Evolutionary conservation across 768 basidiomycete species (phyloP).

Genomic region (Lactarius vividus): DNA sequence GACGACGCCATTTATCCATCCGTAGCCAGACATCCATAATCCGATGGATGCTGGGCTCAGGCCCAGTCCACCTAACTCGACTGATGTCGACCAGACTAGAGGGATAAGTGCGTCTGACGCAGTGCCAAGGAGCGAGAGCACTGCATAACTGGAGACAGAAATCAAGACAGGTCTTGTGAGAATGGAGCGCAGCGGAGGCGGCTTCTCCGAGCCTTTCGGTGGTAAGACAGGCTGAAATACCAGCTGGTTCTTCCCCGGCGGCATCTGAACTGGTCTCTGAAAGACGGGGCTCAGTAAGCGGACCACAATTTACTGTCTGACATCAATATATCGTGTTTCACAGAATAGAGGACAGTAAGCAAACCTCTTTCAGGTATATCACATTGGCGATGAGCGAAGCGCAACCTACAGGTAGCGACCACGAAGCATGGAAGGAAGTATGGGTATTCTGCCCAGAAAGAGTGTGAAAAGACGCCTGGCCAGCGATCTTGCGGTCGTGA

Average conservation of each 20-base stretch:
- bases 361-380: constrained; percentile 8
- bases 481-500: constrained; percentile 30
- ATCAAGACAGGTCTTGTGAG: constrained; percentile 35
- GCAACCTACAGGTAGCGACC: background rate
- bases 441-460: constrained; percentile 29
- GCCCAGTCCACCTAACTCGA: constrained; percentile 31
- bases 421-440: constrained; percentile 30
- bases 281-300: background rate
- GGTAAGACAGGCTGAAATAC: too few species aligned
- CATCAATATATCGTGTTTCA: background rate
- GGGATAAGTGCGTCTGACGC: constrained; percentile 42
- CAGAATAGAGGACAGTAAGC: background rate
- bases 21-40: constrained; percentile 37
- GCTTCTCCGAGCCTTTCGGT: constrained; percentile 1
- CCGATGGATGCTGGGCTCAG: constrained; percentile 40
- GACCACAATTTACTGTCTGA: background rate
- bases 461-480: constrained; percentile 18
- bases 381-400: background rate
- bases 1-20: constrained; percentile 38
- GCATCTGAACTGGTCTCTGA: background rate
- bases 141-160: constrained; percentile 43
- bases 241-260: background rate
- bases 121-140: constrained; percentile 44
- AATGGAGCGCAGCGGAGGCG: constrained; percentile 35
- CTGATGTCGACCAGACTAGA: constrained; percentile 41